phyloP scores from a whole-genome alignment of 2,329 filamentous ascomycete species.

The Thielaviopsis populi region DNA sequence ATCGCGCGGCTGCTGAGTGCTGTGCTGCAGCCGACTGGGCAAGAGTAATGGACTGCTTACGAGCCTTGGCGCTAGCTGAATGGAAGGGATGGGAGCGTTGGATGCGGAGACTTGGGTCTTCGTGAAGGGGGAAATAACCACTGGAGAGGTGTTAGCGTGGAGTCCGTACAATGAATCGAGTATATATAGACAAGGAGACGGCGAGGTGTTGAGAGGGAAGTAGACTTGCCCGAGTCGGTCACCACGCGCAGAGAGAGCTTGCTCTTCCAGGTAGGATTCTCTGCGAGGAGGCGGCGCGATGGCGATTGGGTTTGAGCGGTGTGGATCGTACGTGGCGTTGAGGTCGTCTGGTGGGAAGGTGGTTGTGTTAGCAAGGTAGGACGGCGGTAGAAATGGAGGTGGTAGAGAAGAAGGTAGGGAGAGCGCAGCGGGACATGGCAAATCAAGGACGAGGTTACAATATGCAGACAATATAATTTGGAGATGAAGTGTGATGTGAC shows the following conservation, averaged over 20 bases:
- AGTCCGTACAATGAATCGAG: no score
- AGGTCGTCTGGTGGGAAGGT: not conserved
- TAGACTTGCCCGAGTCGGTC: slow-evolving; percentile 41
- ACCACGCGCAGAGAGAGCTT: slow-evolving; percentile 39
- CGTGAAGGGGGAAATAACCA: slow-evolving; percentile 46
- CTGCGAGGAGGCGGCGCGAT: slow-evolving; percentile 25
- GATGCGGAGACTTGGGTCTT: slow-evolving; percentile 34
- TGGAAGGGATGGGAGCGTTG: slow-evolving; percentile 38
- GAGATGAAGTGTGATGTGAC: not conserved
- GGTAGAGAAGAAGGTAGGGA: not conserved
- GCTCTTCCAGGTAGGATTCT: slow-evolving; percentile 22
- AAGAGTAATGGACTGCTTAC: slow-evolving; percentile 14
- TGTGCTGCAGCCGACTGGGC: slow-evolving; percentile 12
- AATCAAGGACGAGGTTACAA: not conserved
- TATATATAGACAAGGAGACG: not conserved
- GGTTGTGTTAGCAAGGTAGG: not conserved
- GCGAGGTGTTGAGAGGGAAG: not conserved
- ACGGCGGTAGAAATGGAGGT: no score
- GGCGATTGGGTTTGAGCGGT: slow-evolving; percentile 31
- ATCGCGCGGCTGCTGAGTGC: not conserved
- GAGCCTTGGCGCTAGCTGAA: slow-evolving; percentile 18
- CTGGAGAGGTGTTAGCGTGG: slow-evolving; percentile 26
- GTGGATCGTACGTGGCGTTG: slow-evolving; percentile 22
- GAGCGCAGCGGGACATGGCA: no score
- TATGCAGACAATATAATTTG: not conserved